phyloP scores from a whole-genome alignment of 2,329 filamentous ascomycete genomes.

The Fusarium sp. region DNA sequence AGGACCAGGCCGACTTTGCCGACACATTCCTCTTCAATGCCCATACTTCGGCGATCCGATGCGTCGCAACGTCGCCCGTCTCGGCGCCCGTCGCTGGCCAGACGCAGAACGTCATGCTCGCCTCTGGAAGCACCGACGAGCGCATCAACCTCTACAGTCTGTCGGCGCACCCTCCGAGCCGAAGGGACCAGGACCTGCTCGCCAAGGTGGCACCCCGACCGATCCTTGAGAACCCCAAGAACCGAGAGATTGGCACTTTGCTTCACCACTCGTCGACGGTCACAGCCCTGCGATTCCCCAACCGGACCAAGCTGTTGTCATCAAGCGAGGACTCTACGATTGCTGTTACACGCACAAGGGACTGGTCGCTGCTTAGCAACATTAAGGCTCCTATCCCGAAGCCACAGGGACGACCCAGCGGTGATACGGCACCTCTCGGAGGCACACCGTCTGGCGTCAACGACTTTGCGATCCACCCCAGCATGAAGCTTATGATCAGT shows the following conservation, averaged over 20 bases:
- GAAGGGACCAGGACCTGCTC: slow-evolving; percentile 67
- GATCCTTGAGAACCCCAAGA: slow-evolving; percentile 85
- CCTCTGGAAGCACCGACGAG: slow-evolving; percentile 92
- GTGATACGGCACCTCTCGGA: slow-evolving; percentile 87
- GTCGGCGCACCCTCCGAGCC: slow-evolving; percentile 73
- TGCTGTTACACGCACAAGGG: slow-evolving; percentile 84
- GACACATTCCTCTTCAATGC: slow-evolving; percentile 97
- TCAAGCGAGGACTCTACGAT: slow-evolving; percentile 92
- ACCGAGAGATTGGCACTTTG: slow-evolving; percentile 87
- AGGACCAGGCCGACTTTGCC: slow-evolving; percentile 72
- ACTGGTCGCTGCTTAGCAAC: slow-evolving; percentile 87
- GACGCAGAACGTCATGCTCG: slow-evolving; percentile 86
- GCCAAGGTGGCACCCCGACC: slow-evolving; percentile 77
- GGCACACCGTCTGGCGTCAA: slow-evolving; percentile 89
- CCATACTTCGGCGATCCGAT: slow-evolving; percentile 89
- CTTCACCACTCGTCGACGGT: slow-evolving; percentile 88
- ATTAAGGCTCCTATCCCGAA: slow-evolving; percentile 92
- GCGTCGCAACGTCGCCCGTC: slow-evolving; percentile 84
- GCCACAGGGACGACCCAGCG: slow-evolving; percentile 81
- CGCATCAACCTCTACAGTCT: slow-evolving; percentile 94
- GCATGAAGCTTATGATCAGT: slow-evolving; percentile 95
- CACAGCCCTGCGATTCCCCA: slow-evolving; percentile 83
- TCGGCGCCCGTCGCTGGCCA: slow-evolving; percentile 70
- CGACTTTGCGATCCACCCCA: slow-evolving; percentile 94
- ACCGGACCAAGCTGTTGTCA: slow-evolving; percentile 87